These are phyloP conservation scores for Solanum infundibuliforme DNA, from an alignment of 257 asterid species.

Conservation along the genomic window DNA sequence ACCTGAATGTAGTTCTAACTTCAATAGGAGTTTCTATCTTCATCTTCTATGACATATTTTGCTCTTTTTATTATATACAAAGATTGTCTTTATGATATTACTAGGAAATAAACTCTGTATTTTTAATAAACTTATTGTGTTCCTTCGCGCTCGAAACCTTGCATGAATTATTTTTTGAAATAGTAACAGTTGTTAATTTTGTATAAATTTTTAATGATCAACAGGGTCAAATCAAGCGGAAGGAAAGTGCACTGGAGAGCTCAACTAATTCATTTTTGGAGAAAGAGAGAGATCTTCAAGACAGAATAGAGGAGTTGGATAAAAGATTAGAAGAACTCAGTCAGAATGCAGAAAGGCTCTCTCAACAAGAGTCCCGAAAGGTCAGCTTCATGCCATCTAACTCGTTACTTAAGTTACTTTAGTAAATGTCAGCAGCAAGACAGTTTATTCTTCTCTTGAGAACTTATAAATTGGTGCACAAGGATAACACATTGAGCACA, in stretches of 20 bases:
- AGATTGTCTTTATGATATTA: background rate
- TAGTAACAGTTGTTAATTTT: background rate
- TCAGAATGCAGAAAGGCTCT: slow-evolving; percentile 23
- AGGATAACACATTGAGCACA: background rate
- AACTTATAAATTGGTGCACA: background rate
- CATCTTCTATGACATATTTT: background rate
- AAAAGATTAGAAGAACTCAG: slow-evolving; percentile 38
- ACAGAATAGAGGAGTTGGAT: slow-evolving; percentile 59
- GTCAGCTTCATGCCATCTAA: slow-evolving; percentile 18
- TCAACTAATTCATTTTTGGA: slow-evolving; percentile 53
- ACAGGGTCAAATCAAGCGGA: slow-evolving; percentile 60
- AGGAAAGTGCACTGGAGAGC: slow-evolving; percentile 58
- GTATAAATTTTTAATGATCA: background rate
- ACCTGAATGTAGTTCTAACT: background rate
- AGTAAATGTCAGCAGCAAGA: background rate
- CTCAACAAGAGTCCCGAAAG: slow-evolving; percentile 29
- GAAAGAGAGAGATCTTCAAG: slow-evolving; percentile 65
- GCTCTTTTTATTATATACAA: background rate
- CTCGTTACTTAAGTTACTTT: background rate
- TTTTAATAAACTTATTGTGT: background rate
- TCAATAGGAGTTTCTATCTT: background rate
- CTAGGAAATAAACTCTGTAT: background rate
- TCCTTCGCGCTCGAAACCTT: background rate
- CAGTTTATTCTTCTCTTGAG: background rate
- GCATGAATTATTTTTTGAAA: background rate